A percentile compares a stretch with the other conserved stretches of the same genome.
These are phyloP conservation scores for Candida sanyaensis DNA, from an alignment of 1,139 yeast genomes.

Conservation along the genomic window DNA sequence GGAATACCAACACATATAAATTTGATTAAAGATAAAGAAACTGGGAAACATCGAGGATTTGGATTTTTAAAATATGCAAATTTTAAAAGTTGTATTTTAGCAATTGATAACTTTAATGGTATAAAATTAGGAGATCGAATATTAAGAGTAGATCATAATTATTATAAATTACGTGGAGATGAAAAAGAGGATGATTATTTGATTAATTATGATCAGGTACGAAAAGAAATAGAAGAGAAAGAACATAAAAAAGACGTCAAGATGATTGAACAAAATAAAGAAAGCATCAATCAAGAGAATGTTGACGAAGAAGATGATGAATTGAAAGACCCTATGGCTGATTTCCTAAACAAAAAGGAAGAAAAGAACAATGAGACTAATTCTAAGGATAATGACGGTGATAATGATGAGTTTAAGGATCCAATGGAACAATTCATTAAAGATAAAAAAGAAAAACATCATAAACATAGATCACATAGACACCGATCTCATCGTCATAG, in stretches of 20 bases:
- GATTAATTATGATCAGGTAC: conserved; percentile 32
- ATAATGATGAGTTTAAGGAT: conserved; percentile 19
- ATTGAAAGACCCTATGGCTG: conserved; percentile 22
- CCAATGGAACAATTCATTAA: conserved; percentile 19
- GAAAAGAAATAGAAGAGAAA: conserved; percentile 16
- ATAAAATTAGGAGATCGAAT: conserved; percentile 56
- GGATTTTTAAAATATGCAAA: conserved; percentile 84
- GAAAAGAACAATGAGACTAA: too few species aligned
- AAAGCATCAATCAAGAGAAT: conserved; percentile 4
- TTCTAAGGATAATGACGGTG: conserved; percentile 10
- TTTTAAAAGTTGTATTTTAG: conserved; percentile 76
- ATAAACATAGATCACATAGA: conserved; percentile 10
- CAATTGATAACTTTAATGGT: conserved; percentile 89
- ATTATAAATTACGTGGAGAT: conserved; percentile 57
- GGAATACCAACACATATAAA: conserved; percentile 84
- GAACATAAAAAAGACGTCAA: conserved; percentile 1
- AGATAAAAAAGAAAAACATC: conserved; percentile 14
- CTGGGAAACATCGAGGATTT: conserved; percentile 75
- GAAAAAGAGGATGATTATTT: conserved; percentile 48
- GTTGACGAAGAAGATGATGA: conserved; percentile 12
- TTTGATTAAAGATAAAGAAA: conserved; percentile 65
- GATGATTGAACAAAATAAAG: conserved; percentile 8
- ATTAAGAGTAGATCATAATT: conserved; percentile 76
- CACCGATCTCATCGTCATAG: conserved; percentile 5
- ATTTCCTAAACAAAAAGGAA: conserved; percentile 7